These are phyloP conservation scores for Chaetomium fimeti DNA, from an alignment of 495 filamentous ascomycete species.

Conservation along the genomic window DNA sequence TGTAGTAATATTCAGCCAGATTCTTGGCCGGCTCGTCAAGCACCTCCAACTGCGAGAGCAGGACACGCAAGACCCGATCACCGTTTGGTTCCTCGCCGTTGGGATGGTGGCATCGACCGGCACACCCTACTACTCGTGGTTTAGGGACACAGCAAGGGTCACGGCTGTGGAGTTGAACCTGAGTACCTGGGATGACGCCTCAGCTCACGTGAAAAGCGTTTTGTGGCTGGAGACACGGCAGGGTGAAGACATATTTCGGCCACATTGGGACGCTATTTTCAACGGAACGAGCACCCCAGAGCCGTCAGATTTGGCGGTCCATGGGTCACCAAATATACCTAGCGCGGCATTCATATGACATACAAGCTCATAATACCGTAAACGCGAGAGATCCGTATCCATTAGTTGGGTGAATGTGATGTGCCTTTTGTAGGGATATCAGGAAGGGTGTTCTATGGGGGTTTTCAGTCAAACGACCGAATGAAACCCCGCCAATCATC, in stretches of 20 bases:
- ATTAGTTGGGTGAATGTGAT: neutral
- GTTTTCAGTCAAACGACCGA: neutral
- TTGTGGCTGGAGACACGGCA: conserved; percentile 39
- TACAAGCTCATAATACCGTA: neutral
- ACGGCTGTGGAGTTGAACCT: conserved; percentile 28
- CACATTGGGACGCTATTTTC: conserved; percentile 16
- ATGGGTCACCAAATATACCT: neutral
- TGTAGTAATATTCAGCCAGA: conserved; percentile 37
- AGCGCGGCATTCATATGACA: conserved; percentile 7
- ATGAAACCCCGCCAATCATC: neutral
- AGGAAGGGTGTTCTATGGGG: neutral
- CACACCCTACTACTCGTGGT: conserved; percentile 37
- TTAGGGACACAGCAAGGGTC: conserved; percentile 20
- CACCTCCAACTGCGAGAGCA: conserved; percentile 32
- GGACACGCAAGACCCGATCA: conserved; percentile 25
- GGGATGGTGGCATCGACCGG: conserved; percentile 42
- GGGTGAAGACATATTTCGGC: conserved; percentile 18
- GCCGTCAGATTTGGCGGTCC: neutral
- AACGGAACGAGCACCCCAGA: neutral
- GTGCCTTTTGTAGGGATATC: neutral
- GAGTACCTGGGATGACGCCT: conserved; percentile 29
- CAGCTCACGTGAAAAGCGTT: conserved; percentile 32
- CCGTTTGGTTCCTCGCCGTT: conserved; percentile 44
- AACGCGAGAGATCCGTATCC: neutral
- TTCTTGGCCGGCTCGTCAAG: conserved; percentile 35